Percentiles rank a stretch among this genome's conserved stretches.
phyloP scores from a whole-genome alignment of 2,329 filamentous ascomycete species.

The Eurotiales sp. region DNA sequence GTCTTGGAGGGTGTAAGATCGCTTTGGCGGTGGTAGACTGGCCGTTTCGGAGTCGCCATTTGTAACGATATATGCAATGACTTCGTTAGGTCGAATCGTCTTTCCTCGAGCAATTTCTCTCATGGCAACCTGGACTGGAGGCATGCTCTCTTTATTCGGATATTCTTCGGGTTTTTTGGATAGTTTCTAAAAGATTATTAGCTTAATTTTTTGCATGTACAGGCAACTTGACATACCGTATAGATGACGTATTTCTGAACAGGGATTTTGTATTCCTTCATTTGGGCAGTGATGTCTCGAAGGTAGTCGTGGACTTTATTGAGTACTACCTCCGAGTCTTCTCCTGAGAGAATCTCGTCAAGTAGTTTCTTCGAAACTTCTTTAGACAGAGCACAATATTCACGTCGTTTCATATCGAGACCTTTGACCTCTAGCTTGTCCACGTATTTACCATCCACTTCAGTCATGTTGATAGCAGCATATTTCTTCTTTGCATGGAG shows the following conservation, averaged over 20 bases:
- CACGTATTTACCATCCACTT: constrained; percentile 81
- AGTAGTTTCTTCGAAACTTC: constrained; percentile 86
- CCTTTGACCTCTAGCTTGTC: constrained; percentile 98
- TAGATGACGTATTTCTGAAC: constrained; percentile 93
- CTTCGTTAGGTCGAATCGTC: constrained; percentile 84
- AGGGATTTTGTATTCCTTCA: constrained; percentile 75
- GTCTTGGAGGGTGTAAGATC: constrained; percentile 82
- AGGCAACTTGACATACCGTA: constrained; percentile 49
- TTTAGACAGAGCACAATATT: constrained; percentile 94
- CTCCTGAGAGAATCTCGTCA: constrained; percentile 91
- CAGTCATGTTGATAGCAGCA: constrained; percentile 88
- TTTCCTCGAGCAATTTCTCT: constrained; percentile 84
- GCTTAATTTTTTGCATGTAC: not conserved
- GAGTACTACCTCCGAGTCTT: constrained; percentile 83
- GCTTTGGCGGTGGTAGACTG: constrained; percentile 68
- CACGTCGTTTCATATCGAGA: constrained; percentile 94
- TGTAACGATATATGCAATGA: constrained; percentile 94
- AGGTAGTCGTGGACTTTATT: constrained; percentile 92
- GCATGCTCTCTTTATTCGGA: constrained; percentile 91
- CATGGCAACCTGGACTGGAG: constrained; percentile 91
- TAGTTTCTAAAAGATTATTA: constrained; percentile 60
- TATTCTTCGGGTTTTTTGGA: constrained; percentile 93
- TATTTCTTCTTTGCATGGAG: constrained; percentile 99
- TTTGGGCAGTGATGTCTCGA: constrained; percentile 75
- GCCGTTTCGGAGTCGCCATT: constrained; percentile 59